Evolutionary conservation across 177 flowering plant species (phyloP).

Genomic region (Vitis hybrid): DNA sequence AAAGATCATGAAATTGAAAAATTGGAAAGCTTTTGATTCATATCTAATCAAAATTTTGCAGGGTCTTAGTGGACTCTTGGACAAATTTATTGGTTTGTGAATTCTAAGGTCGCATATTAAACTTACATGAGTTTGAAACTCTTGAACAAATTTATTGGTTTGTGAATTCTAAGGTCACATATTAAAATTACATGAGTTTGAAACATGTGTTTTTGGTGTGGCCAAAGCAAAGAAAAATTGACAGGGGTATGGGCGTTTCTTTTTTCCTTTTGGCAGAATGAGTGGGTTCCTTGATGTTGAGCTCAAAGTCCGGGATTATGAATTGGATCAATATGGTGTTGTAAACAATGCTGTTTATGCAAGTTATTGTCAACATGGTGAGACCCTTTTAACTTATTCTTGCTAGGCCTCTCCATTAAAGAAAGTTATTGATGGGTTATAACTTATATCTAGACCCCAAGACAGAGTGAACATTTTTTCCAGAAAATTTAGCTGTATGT

Average conservation of each 20-base stretch:
- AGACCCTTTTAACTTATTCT: conserved; percentile 9
- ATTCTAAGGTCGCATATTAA: background rate
- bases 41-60: too few relatives aligned
- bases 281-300: conserved; percentile 59
- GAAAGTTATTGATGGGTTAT: background rate
- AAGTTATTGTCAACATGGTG: conserved; percentile 94
- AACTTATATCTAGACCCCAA: background rate
- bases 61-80: background rate
- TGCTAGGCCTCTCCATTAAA: background rate
- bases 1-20: background rate
- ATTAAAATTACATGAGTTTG: background rate
- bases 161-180: background rate
- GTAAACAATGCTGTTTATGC: conserved; percentile 95
- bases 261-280: conserved; percentile 54
- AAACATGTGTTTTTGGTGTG: background rate
- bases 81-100: background rate
- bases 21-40: background rate
- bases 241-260: too few relatives aligned
- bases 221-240: too few relatives aligned
- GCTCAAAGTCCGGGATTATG: conserved; percentile 90
- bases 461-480: too few relatives aligned
- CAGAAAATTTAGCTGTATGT: too few relatives aligned
- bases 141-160: background rate
- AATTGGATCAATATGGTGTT: conserved; percentile 94
- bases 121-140: background rate